Conservation (phyloP, 202 grass and related monocot species). For the Setaria italica region DNA sequence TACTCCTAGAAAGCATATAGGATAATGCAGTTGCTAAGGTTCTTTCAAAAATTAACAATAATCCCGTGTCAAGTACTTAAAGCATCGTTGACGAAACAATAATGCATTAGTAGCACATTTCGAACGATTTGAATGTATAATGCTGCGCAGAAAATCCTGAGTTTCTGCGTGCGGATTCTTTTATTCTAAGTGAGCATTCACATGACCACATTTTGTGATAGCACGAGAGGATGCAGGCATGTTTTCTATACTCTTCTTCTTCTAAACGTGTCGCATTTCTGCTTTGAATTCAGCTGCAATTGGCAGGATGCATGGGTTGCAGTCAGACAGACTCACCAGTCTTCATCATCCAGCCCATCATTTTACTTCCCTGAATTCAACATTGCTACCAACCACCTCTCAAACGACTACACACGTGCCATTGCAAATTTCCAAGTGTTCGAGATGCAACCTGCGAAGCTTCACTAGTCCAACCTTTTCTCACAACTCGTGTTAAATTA, state of each 20-base stretch:
- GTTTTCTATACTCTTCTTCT: background rate
- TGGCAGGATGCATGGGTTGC: background rate
- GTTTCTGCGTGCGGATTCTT: background rate
- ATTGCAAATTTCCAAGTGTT: background rate
- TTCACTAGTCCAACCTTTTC: background rate
- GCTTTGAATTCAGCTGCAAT: background rate
- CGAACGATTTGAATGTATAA: background rate
- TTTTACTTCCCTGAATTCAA: background rate
- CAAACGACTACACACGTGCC: background rate
- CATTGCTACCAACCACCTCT: conserved; percentile 3
- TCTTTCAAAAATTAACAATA: background rate
- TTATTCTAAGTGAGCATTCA: background rate
- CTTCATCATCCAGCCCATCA: background rate
- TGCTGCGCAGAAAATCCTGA: no score
- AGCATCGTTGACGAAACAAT: background rate
- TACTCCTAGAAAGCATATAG: background rate
- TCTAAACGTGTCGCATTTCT: background rate
- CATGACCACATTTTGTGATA: background rate
- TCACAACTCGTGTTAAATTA: background rate
- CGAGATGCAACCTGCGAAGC: background rate
- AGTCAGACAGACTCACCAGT: background rate
- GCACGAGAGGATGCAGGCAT: background rate
- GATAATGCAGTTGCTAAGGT: background rate
- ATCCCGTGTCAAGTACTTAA: background rate
- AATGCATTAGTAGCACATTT: background rate